Conservation (phyloP, 768 basidiomycete species). For the Dentipellis fragilis region DNA sequence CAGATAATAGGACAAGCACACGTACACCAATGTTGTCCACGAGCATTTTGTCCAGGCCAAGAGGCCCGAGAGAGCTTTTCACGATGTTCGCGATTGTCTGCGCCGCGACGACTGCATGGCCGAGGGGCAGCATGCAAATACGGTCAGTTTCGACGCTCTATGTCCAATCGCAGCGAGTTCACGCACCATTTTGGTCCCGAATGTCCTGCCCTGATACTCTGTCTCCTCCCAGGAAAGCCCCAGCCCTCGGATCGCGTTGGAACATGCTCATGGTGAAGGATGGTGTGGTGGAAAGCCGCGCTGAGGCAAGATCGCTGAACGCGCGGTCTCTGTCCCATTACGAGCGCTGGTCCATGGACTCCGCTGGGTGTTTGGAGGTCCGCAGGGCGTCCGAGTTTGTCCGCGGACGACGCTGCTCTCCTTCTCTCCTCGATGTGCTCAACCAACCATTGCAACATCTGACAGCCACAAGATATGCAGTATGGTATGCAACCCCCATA, state of each 20-base stretch:
- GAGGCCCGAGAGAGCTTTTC: conserved; percentile 90
- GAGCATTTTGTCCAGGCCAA: conserved; percentile 95
- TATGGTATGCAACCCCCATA: no score
- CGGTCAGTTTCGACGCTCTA: not conserved
- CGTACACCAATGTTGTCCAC: conserved; percentile 95
- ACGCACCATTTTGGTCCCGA: conserved; percentile 88
- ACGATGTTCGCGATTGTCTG: conserved; percentile 96
- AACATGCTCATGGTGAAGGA: conserved; percentile 41
- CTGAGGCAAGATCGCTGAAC: not conserved
- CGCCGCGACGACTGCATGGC: conserved; percentile 74
- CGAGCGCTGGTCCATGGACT: not conserved
- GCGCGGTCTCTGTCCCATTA: not conserved
- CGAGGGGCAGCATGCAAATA: not conserved
- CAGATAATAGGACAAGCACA: conserved; percentile 5
- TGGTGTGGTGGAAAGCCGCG: conserved; percentile 2
- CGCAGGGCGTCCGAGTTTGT: no score
- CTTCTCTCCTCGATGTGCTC: no score
- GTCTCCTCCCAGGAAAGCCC: conserved; percentile 90
- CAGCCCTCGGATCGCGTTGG: conserved; percentile 86
- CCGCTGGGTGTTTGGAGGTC: not conserved
- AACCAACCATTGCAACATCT: no score
- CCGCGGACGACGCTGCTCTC: no score
- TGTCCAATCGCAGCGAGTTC: not conserved
- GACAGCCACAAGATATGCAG: no score
- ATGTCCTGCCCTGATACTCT: conserved; percentile 92